Conservation (phyloP, 352 stramenopile species). For the Phytophthora cryptogea region DNA sequence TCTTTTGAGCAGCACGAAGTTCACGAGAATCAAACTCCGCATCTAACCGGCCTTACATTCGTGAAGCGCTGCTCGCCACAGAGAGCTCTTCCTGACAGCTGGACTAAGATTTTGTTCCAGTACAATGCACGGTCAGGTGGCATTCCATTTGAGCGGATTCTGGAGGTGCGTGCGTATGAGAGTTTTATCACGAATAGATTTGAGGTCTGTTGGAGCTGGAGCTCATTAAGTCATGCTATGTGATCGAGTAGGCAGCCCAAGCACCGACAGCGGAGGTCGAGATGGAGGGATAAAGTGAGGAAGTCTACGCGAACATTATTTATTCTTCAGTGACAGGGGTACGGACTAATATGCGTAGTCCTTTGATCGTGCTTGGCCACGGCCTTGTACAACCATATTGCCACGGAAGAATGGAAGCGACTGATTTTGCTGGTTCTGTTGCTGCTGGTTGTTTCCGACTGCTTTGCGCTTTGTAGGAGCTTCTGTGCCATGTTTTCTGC, state of each 20-base stretch:
- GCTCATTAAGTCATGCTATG: background rate
- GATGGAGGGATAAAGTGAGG: slow-evolving; percentile 38
- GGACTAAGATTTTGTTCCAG: slow-evolving; percentile 90
- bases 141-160: slow-evolving; percentile 62
- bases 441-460: slow-evolving; percentile 33
- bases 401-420: slow-evolving; percentile 72
- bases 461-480: slow-evolving; percentile 11
- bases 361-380: slow-evolving; percentile 49
- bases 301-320: slow-evolving; percentile 23
- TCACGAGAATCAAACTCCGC: slow-evolving; percentile 46
- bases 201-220: background rate
- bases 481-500: slow-evolving; percentile 20
- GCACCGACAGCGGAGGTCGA: slow-evolving; percentile 29
- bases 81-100: slow-evolving; percentile 83
- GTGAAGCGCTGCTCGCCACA: slow-evolving; percentile 81
- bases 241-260: slow-evolving; percentile 32
- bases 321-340: slow-evolving; percentile 23
- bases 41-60: slow-evolving; percentile 63
- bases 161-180: slow-evolving; percentile 50
- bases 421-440: slow-evolving; percentile 37
- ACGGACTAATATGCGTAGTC: slow-evolving; percentile 41
- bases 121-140: slow-evolving; percentile 66
- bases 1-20: slow-evolving; percentile 71
- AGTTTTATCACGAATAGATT: background rate
- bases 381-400: slow-evolving; percentile 65